Base-by-base conservation (phyloP, 108 stramenopile species). In the Hondaea fermentalgiana region DNA sequence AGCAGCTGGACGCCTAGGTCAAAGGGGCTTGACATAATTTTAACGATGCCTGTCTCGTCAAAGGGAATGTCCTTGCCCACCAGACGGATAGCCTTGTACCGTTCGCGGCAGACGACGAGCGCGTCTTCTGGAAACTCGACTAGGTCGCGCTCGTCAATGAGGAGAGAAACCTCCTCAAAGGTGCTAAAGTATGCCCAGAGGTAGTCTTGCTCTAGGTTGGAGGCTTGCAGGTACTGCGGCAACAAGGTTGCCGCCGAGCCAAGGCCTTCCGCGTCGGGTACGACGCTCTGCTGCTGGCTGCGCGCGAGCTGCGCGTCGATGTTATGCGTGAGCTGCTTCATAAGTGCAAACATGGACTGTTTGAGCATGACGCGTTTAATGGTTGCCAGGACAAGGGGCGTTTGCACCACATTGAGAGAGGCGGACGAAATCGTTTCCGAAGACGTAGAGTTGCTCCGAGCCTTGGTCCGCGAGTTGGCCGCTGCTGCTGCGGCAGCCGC, bases 21-120 rank as follows among this genome's bases (percentile, higher is more conserved):
- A 23, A 45, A 83, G 49, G 76, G 76, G 23, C 76, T 83, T 17
- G 76, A 83, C 76, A 83, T 83, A 16, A 83, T 83, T 17, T 83
- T 12, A 6, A 83, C 76, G 23, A 83, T 83, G 1, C 76, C 76
- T 3, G 76, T 83, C 51, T 83, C 76, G 51, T 83, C 23, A 35
- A 83, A 83, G 23, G 76, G 76, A 45, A 83, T 83, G 28, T 83
- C 76, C n/a, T 83, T 83, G 76, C 76, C 76, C n/a, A 83, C 76
- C 17, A 83, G 28, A 35, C 76, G 76, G 51, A 83, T 83, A 35
- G 76, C 76, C 51, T 83, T 83, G 43, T 45, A 83, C 43, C 76
- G 76, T 23, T 83, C 49, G 6, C 12, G 49, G 76, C 49, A 83
- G 51, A 83, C 76, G 6, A 53, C 76, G 49, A 83, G 76, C 10